phyloP scores from a whole-genome alignment of 352 stramenopile genomes.

The Peronospora destructor region DNA sequence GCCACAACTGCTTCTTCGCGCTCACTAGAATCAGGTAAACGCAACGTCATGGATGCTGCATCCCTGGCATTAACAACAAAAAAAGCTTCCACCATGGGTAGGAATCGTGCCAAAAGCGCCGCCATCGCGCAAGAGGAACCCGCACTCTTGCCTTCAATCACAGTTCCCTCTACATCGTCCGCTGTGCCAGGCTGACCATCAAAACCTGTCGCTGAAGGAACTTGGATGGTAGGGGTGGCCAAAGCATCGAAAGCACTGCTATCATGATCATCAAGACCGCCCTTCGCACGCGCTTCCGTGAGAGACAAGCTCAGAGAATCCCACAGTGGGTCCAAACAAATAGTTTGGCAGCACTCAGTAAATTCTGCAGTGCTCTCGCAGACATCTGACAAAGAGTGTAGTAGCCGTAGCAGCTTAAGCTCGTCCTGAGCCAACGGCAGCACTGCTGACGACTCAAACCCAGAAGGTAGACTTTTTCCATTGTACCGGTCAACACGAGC shows the following conservation, averaged over 20 bases:
- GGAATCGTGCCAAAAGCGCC: constrained; percentile 93
- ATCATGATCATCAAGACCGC: constrained; percentile 67
- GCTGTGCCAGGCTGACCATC: constrained; percentile 20
- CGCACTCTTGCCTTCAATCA: constrained; percentile 85
- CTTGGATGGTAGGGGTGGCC: constrained; percentile 1
- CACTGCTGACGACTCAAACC: constrained; percentile 73
- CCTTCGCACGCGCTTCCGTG: constrained; percentile 64
- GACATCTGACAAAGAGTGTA: constrained; percentile 92
- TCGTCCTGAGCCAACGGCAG: constrained; percentile 81
- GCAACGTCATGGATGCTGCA: constrained; percentile 65
- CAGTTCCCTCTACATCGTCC: constrained; percentile 70
- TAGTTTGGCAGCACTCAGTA: constrained; percentile 58
- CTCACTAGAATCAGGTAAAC: constrained; percentile 63
- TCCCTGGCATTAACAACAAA: constrained; percentile 96
- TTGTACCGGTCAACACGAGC: constrained; percentile 32
- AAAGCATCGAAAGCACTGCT: constrained; percentile 7
- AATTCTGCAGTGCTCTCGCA: constrained; percentile 66
- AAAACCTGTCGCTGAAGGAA: constrained; percentile 36
- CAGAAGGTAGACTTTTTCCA: constrained; percentile 10
- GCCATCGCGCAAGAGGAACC: constrained; percentile 87
- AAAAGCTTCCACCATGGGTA: constrained; percentile 97
- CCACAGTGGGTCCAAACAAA: constrained; percentile 69
- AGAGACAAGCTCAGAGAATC: constrained; percentile 65
- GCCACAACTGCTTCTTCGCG: constrained; percentile 72
- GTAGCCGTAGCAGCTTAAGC: constrained; percentile 91